Evolutionary conservation across 805 yeast species (phyloP).

Genomic region (Wickerhamomyces tratensis): DNA sequence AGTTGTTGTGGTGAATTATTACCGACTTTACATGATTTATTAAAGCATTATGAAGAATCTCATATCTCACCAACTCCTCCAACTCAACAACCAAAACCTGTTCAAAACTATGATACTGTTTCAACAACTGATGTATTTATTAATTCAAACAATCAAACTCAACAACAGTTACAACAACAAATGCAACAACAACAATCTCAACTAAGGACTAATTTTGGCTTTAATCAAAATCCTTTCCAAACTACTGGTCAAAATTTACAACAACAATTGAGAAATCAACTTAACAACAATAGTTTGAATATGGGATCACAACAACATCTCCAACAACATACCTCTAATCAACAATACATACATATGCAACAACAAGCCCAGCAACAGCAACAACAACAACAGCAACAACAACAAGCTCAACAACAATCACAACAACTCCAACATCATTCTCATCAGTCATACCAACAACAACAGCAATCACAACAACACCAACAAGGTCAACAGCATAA

Average conservation of each 20-base stretch:
- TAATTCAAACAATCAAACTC: slow-evolving; percentile 19
- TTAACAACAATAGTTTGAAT: slow-evolving; percentile 10
- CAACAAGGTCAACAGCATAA: slow-evolving; percentile 15
- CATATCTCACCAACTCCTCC: slow-evolving; percentile 68
- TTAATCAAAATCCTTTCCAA: slow-evolving; percentile 2
- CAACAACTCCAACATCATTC: not conserved
- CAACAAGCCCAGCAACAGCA: not conserved
- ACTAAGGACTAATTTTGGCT: slow-evolving; percentile 4
- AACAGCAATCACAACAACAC: slow-evolving; percentile 15
- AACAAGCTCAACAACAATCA: slow-evolving; percentile 15
- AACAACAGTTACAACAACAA: slow-evolving; percentile 13
- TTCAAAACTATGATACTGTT: slow-evolving; percentile 76
- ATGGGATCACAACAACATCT: slow-evolving; percentile 3
- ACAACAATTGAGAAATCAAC: not conserved
- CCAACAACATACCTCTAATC: slow-evolving; percentile 2
- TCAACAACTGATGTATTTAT: slow-evolving; percentile 89
- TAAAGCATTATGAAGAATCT: slow-evolving; percentile 93
- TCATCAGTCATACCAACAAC: slow-evolving; percentile 10
- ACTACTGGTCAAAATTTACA: not conserved
- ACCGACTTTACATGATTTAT: slow-evolving; percentile 88
- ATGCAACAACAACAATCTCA: slow-evolving; percentile 5
- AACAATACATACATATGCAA: slow-evolving; percentile 2
- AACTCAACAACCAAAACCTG: slow-evolving; percentile 33
- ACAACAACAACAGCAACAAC: slow-evolving; percentile 10
- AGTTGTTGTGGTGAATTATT: slow-evolving; percentile 89